Evolutionary conservation across 176 grass and related monocot genomes (phyloP).

Genomic region (Canna indica): DNA sequence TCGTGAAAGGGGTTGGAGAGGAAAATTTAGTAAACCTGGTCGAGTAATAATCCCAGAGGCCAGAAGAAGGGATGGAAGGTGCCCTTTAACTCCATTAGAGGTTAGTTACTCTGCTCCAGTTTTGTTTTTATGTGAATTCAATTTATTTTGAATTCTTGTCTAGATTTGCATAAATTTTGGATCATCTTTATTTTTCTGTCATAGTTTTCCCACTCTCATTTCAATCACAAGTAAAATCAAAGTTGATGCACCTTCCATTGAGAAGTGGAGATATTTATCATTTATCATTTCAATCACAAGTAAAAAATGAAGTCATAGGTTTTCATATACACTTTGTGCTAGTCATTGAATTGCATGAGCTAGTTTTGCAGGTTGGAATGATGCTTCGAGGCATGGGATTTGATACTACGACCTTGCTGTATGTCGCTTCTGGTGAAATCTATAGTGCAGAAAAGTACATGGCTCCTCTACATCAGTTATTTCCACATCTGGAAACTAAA

Average conservation of each 20-base stretch:
- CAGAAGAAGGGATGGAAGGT: conserved; percentile 74
- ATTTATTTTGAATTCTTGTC: neutral
- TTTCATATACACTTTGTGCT: neutral
- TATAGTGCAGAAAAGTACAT: conserved; percentile 69
- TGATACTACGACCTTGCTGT: conserved; percentile 59
- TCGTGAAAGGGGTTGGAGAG: conserved; percentile 82
- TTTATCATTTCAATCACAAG: too few relatives aligned
- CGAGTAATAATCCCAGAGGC: conserved; percentile 75
- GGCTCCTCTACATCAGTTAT: conserved; percentile 62
- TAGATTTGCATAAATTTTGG: too few relatives aligned
- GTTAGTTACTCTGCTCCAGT: neutral
- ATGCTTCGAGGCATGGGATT: conserved; percentile 98
- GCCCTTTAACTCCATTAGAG: conserved; percentile 82
- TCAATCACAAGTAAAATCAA: too few relatives aligned
- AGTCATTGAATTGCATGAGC: neutral
- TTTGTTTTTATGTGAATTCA: neutral
- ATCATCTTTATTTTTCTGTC: too few relatives aligned
- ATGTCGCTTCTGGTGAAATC: conserved; percentile 81
- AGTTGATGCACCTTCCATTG: too few relatives aligned
- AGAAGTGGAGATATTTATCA: too few relatives aligned
- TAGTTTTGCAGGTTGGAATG: conserved; percentile 73
- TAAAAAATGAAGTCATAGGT: too few relatives aligned
- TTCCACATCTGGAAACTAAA: conserved; percentile 76
- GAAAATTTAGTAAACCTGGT: conserved; percentile 71
- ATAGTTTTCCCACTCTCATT: too few relatives aligned